Evolutionary conservation across 2,329 filamentous ascomycete genomes (phyloP), one percentile per base, ranked within the genome.

Genomic region (Ophiocordyceps unilateralis): DNA sequence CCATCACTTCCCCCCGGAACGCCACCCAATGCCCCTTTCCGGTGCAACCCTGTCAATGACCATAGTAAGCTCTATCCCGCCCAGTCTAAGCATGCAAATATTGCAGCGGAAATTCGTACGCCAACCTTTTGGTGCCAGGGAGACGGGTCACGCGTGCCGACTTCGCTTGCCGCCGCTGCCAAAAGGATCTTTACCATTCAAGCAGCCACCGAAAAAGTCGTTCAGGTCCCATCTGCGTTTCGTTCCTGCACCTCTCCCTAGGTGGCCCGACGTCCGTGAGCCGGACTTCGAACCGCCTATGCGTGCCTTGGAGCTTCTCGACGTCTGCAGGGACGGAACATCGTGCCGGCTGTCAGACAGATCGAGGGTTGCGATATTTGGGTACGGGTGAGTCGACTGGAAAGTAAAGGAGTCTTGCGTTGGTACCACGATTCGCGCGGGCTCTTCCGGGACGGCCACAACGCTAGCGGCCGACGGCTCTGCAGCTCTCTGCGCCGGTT

Each of bases 221-320:
- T 76, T 74, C 52, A 83, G 72, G 51, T 83, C 81, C 50, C 84
- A 70, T 52, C 81, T 74, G 37, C 83, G 72, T 59, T 89, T 89
- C 50, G 76, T 70, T 2, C 83, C 83, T 9, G 80, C 74, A 7
- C 75, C 77, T 45, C 71, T 70, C 5, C 77, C 76, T 9, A 83
- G 61, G 40, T 71, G 66, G 48, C 58, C 52, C 17, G 52, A 52
- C 42, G 56, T 48, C 26, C 56, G 50, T 20, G 55, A 47, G 28
- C 49, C 47, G 30, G 53, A 32, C 44, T 56, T 54, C 30, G 46
- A 50, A 15, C 47, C 49, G 43, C 48, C 51, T 14, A 61, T 43
- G 15, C 58, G 55, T 14, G 52, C 50, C 44, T 56, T 60, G 34
- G 57, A 49, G 40, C 50, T 49, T 36, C 53, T 51, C 9, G 53